phyloP scores from a whole-genome alignment of 768 basidiomycete genomes.

The Suillus cothurnatus region DNA sequence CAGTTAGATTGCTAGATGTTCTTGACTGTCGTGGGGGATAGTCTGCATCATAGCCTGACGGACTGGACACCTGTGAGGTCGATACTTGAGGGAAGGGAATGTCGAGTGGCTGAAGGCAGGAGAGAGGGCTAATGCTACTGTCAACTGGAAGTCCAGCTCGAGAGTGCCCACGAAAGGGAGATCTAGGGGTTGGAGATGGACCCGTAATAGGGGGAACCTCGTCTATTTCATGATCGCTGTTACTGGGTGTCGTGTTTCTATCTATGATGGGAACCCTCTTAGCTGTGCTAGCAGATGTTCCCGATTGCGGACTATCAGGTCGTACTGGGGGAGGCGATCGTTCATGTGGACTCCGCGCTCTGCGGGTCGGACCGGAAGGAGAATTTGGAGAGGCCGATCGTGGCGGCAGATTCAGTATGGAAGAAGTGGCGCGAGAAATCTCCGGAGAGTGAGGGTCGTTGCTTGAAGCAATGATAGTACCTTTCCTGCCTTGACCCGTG shows the following conservation, averaged over 20 bases:
- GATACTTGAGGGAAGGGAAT: slow-evolving; percentile 34
- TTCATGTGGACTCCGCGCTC: slow-evolving; percentile 53
- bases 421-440: slow-evolving; percentile 51
- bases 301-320: slow-evolving; percentile 59
- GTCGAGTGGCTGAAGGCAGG: slow-evolving; percentile 27
- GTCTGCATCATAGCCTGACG: slow-evolving; percentile 35
- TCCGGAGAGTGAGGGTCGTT: slow-evolving; percentile 38
- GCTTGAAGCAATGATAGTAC: slow-evolving; percentile 28
- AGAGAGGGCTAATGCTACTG: slow-evolving; percentile 11
- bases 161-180: slow-evolving; percentile 51
- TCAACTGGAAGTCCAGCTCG: slow-evolving; percentile 20
- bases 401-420: slow-evolving; percentile 59
- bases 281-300: slow-evolving; percentile 36
- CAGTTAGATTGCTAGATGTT: slow-evolving; percentile 62
- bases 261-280: slow-evolving; percentile 24
- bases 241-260: slow-evolving; percentile 14
- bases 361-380: slow-evolving; percentile 35
- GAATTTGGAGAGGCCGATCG: slow-evolving; percentile 41
- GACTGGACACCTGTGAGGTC: slow-evolving; percentile 42
- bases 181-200: slow-evolving; percentile 44
- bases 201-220: slow-evolving; percentile 39
- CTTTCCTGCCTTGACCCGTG: slow-evolving; percentile 40
- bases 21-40: slow-evolving; percentile 59
- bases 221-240: slow-evolving; percentile 36
- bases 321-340: slow-evolving; percentile 51